Conservation (phyloP, 352 stramenopile species). For the Pythium brassicae region DNA sequence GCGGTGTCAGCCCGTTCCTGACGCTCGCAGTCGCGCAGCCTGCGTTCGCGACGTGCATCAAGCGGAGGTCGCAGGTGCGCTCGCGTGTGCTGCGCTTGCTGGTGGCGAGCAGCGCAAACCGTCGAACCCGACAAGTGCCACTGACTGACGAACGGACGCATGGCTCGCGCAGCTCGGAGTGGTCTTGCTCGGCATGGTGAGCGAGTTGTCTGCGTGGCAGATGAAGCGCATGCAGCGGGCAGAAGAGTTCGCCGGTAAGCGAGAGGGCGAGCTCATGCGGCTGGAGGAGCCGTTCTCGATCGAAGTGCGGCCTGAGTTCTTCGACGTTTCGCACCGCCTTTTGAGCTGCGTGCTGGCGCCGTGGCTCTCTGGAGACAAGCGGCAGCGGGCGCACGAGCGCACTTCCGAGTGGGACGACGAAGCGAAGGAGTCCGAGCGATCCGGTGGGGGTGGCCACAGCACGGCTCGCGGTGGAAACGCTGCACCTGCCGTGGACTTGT, state of each 20-base stretch:
- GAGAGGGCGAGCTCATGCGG: slow-evolving; percentile 64
- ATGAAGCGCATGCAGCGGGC: slow-evolving; percentile 88
- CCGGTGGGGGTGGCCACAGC: background rate
- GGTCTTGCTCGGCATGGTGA: slow-evolving; percentile 66
- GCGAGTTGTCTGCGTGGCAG: slow-evolving; percentile 80
- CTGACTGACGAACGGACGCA: too few species aligned
- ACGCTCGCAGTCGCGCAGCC: slow-evolving; percentile 12
- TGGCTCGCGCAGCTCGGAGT: slow-evolving; percentile 49
- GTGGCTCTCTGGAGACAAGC: slow-evolving; percentile 30
- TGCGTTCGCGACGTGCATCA: slow-evolving; percentile 39
- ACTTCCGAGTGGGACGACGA: slow-evolving; percentile 21
- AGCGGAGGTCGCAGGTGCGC: slow-evolving; percentile 64
- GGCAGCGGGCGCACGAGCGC: background rate
- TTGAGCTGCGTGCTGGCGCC: slow-evolving; percentile 50
- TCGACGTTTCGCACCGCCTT: slow-evolving; percentile 62
- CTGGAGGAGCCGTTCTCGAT: slow-evolving; percentile 82
- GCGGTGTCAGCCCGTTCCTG: slow-evolving; percentile 6
- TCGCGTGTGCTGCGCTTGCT: too few species aligned
- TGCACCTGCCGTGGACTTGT: slow-evolving; percentile 6
- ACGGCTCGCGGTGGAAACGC: background rate
- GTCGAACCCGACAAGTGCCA: too few species aligned
- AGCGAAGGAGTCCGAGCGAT: slow-evolving; percentile 14
- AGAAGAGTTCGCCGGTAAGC: slow-evolving; percentile 62
- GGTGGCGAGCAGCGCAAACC: too few species aligned
- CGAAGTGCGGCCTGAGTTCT: slow-evolving; percentile 75